Base-by-base conservation (phyloP, 176 grass and related monocot genomes). In the Eragrostis nindensis region DNA sequence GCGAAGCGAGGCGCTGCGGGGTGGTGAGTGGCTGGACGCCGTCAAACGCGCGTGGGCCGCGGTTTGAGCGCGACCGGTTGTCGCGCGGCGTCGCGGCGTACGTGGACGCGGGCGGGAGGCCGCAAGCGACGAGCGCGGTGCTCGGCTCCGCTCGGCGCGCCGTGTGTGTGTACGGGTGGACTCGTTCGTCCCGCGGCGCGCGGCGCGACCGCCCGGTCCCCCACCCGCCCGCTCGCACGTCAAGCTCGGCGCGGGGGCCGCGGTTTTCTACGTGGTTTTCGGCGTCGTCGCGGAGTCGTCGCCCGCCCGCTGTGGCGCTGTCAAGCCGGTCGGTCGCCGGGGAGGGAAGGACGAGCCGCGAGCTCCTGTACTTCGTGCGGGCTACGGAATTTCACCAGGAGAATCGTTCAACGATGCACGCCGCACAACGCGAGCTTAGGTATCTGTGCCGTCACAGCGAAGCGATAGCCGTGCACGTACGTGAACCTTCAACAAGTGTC, bases 21-120 rank as follows among this genome's bases (percentile, higher is more conserved):
- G n/a, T n/a, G n/a, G n/a, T 50, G 22, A 18, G 25, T 2, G 65
- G 19, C 65, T 36, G 70, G 82, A 77, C 63, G 78, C 39, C 72
- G 78, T 85, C 82, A 89, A 89, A 85, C 12, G 7, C 86, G 86
- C 84, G 77, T 86, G 48, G 52, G 13, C 11, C 44, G 44, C 41
- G 73, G 22, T n/a, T 14, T 17, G 55, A 21, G 6, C 19, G 55
- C 8, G 56, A 43, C n/a, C 15, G 1, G 43, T 14, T 14, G 56
- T n/a, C n/a, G n/a, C n/a, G n/a, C n/a, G n/a, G n/a, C n/a, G n/a
- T 57, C 38, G 72, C 52, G 64, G 26, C 71, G 44, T 52, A 53
- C 24, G 44, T 19, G 49, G 4, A 3, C 32, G 53, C 24, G 68
- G 15, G 19, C n/a, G n/a, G n/a, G n/a, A n/a, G n/a, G n/a, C n/a